A percentile compares a stretch with the other conserved stretches of the same genome.
Evolutionary conservation across 75 land plant genomes (phyloP).

Genomic region (Pinus albicaulis): DNA sequence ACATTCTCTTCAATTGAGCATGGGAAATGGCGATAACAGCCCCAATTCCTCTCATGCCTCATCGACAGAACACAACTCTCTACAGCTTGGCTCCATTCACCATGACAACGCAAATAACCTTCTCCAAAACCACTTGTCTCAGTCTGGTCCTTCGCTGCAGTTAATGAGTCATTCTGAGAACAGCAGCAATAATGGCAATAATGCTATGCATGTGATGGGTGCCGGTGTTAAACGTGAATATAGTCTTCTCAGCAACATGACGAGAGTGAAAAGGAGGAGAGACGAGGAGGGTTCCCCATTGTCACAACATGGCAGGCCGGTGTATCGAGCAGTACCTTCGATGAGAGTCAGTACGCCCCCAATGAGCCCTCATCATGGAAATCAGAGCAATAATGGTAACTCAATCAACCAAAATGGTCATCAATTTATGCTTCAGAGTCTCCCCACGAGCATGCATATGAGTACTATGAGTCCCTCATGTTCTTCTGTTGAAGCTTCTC

Average conservation of each 20-base stretch:
- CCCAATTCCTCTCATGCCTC: neutral
- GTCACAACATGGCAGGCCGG: neutral
- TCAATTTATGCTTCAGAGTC: neutral
- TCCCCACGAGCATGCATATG: neutral
- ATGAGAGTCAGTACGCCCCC: neutral
- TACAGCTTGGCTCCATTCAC: neutral
- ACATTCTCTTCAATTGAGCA: slow-evolving; percentile 5
- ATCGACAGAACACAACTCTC: neutral
- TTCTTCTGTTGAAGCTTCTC: neutral
- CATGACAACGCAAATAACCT: neutral
- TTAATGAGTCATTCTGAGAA: slow-evolving; percentile 8
- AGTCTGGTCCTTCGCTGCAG: neutral
- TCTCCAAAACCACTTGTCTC: neutral
- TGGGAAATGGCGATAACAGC: neutral
- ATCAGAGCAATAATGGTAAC: neutral
- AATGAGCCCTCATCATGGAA: slow-evolving; percentile 2
- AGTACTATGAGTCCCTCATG: neutral
- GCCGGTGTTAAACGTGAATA: neutral
- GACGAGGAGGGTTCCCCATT: slow-evolving; percentile 7
- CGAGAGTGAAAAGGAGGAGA: slow-evolving; percentile 1
- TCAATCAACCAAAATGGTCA: slow-evolving; percentile 3
- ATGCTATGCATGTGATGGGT: neutral
- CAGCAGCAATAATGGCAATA: neutral
- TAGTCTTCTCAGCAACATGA: neutral
- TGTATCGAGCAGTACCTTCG: neutral